phyloP scores from a whole-genome alignment of 140 eudicot species.

The Oenanthe javanica region DNA sequence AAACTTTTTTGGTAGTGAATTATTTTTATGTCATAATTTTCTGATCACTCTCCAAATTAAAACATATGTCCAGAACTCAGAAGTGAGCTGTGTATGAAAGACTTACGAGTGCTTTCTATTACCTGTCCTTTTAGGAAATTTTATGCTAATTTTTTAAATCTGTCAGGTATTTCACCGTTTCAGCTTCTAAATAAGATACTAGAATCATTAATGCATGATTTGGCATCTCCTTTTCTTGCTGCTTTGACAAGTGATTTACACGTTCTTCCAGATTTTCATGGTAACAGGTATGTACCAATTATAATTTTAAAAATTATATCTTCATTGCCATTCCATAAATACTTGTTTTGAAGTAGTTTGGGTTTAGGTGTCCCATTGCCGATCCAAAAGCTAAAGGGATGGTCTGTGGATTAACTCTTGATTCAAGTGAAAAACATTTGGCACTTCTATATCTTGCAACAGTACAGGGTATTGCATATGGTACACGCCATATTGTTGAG shows the following conservation, averaged over 20 bases:
- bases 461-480: slow-evolving; percentile 89
- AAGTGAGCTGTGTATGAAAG: not conserved
- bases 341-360: slow-evolving; percentile 6
- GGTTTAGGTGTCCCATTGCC: slow-evolving; percentile 83
- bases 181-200: slow-evolving; percentile 68
- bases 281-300: slow-evolving; percentile 70
- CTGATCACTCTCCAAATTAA: not conserved
- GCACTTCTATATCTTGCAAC: slow-evolving; percentile 92
- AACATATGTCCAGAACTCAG: not conserved
- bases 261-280: slow-evolving; percentile 94
- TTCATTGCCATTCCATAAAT: not conserved
- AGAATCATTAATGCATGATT: slow-evolving; percentile 45
- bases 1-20: not conserved
- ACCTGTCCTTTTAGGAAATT: not conserved
- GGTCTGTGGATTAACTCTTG: slow-evolving; percentile 80
- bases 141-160: not conserved
- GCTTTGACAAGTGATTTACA: slow-evolving; percentile 84
- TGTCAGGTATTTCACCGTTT: slow-evolving; percentile 69
- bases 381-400: slow-evolving; percentile 91
- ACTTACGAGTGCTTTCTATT: not conserved
- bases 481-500: slow-evolving; percentile 94
- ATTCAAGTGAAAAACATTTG: slow-evolving; percentile 80
- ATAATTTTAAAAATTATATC: not conserved
- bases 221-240: slow-evolving; percentile 61
- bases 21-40: not conserved